phyloP scores from a whole-genome alignment of 2,329 filamentous ascomycete species.

The Cladosporium sphaerospermum region DNA sequence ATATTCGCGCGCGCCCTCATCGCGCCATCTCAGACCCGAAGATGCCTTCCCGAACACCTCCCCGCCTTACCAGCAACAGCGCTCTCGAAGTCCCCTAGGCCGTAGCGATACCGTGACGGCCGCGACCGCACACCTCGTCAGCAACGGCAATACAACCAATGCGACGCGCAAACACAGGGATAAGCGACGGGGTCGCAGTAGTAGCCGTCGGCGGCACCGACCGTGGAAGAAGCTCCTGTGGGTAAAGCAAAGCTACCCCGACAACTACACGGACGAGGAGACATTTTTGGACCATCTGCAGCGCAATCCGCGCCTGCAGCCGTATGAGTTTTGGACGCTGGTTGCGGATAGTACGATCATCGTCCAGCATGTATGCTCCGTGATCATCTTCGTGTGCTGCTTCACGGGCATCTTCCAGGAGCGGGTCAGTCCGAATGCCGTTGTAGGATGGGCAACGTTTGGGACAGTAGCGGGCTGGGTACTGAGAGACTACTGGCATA shows the following conservation, averaged over 20 bases:
- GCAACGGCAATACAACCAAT: slow-evolving; percentile 14
- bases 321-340: slow-evolving; percentile 97
- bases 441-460: slow-evolving; percentile 77
- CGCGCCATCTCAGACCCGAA: slow-evolving; percentile 65
- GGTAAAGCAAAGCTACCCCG: slow-evolving; percentile 97
- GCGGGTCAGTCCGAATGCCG: slow-evolving; percentile 79
- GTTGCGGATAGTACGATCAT: slow-evolving; percentile 94
- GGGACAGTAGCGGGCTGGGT: slow-evolving; percentile 83
- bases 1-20: slow-evolving; percentile 6
- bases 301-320: slow-evolving; percentile 83
- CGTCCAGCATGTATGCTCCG: slow-evolving; percentile 91
- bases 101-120: slow-evolving; percentile 26
- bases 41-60: slow-evolving; percentile 68
- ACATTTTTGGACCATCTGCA: slow-evolving; percentile 96
- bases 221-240: slow-evolving; percentile 91
- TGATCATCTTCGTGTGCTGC: slow-evolving; percentile 88
- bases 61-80: slow-evolving; percentile 46
- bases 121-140: slow-evolving; percentile 8
- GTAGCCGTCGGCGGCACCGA: slow-evolving; percentile 53
- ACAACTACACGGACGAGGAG: slow-evolving; percentile 96
- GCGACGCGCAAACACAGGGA: slow-evolving; percentile 34
- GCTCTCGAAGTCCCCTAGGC: slow-evolving; percentile 24
- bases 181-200: slow-evolving; percentile 52
- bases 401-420: slow-evolving; percentile 87
- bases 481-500: slow-evolving; percentile 79